phyloP scores from a whole-genome alignment of 306 rosid genomes.

The Fagus sylvatica region DNA sequence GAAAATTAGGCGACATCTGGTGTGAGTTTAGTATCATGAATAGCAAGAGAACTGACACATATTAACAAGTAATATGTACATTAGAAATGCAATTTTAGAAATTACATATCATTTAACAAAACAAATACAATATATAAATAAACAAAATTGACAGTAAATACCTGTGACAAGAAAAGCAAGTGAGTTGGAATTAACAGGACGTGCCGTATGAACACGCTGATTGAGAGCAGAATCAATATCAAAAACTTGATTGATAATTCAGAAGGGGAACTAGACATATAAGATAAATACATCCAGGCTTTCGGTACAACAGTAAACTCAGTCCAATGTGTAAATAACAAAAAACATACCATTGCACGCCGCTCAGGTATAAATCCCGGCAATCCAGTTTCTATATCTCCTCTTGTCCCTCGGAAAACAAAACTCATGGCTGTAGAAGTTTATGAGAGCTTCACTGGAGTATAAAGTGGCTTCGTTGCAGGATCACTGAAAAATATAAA shows the following conservation, averaged over 20 bases:
- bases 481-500: neutral
- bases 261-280: neutral
- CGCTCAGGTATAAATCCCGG: slow-evolving; percentile 79
- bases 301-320: neutral
- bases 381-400: slow-evolving; percentile 77
- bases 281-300: neutral
- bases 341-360: slow-evolving; percentile 65
- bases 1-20: slow-evolving; percentile 94
- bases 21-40: slow-evolving; percentile 93
- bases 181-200: slow-evolving; percentile 79
- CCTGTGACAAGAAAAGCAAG: slow-evolving; percentile 97
- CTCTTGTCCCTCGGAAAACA: slow-evolving; percentile 86
- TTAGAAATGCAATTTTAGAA: slow-evolving; percentile 6
- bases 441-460: slow-evolving; percentile 17
- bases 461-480: slow-evolving; percentile 4
- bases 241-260: slow-evolving; percentile 3
- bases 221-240: slow-evolving; percentile 6
- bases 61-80: slow-evolving; percentile 13
- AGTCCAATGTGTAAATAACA: neutral
- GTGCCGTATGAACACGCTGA: slow-evolving; percentile 75
- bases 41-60: slow-evolving; percentile 71
- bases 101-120: slow-evolving; percentile 14
- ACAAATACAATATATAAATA: neutral
- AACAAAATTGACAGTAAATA: slow-evolving; percentile 23
- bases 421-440: slow-evolving; percentile 66